Base-by-base conservation (phyloP, 2,329 filamentous ascomycete genomes). In the Ophiocordyceps camponoti-rufipedis region DNA sequence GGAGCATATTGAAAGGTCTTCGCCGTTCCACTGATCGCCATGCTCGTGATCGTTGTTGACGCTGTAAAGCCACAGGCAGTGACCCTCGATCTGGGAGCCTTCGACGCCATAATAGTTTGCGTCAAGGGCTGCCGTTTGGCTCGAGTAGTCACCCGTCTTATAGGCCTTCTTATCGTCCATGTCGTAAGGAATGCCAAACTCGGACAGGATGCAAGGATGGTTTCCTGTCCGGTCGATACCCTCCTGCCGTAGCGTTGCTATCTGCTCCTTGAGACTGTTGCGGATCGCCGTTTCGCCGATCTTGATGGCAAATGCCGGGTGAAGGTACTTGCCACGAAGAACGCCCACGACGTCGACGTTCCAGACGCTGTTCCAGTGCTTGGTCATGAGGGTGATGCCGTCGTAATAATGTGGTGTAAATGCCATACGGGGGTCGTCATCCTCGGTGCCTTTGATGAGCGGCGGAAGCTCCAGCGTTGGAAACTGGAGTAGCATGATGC, bases 81-180 rank as follows among this genome's bases (percentile, higher is more conserved):
- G 91, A 0, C 89, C 91, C 51, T 88, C 88, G 47, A 86, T 77
- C 13, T 75, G 70, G 33, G 85, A 82, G 0, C 85, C 85, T 64
- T 98, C 91, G 0, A 94, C 71, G 0, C 83, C 91, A 64, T 81
- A 98, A 58, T 94, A 86, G 58, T 96, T 98, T 45, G 93, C 91
- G 62, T 98, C 91, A 68, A 98, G 81, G 7, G 91, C 91, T 2
- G 85, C 78, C 32, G 82, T 84, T 60, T 98, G 91, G 55, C 85
- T 94, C 41, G 83, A 82, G 62, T 94, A 98, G 61, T 98, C 85
- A 8, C 93, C 91, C 6, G 86, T 94, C 63, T 86, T 85, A 65
- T 98, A 98, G 1, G 91, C 91, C 56, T 91, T 72, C 62, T 94
- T 88, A 52, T 94, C 80, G 56, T 98, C 89, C 93, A 98, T 96